phyloP scores from a whole-genome alignment of 306 rosid genomes.

The Mimosa bimucronata region DNA sequence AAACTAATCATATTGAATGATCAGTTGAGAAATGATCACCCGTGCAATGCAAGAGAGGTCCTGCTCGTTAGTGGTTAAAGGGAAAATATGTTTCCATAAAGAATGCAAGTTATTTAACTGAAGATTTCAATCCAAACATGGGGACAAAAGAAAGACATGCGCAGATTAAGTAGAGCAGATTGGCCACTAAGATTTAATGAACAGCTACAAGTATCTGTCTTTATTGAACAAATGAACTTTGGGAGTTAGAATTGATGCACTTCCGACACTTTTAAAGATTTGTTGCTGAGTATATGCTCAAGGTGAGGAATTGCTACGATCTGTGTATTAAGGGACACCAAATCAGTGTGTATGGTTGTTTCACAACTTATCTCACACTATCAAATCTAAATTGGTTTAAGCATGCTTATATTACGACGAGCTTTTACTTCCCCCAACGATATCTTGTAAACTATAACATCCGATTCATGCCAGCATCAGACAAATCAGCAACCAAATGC shows the following conservation, averaged over 20 bases:
- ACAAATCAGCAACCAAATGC: background rate
- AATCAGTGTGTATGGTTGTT: background rate
- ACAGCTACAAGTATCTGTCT: constrained; percentile 15
- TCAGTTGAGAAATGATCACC: too few species aligned
- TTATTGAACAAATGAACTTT: background rate
- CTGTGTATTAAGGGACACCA: background rate
- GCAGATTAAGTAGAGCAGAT: background rate
- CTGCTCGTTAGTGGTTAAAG: background rate
- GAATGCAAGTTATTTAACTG: background rate
- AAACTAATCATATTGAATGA: too few species aligned
- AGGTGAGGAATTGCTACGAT: constrained; percentile 1
- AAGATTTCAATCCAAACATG: constrained; percentile 17
- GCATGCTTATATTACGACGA: background rate
- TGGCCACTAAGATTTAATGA: background rate
- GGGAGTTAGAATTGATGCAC: constrained; percentile 9
- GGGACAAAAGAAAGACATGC: background rate
- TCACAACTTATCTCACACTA: background rate
- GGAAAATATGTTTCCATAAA: background rate
- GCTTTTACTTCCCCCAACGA: background rate
- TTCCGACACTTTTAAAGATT: background rate
- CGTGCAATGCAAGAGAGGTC: too few species aligned
- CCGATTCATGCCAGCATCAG: background rate
- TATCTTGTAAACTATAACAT: background rate
- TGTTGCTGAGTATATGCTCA: background rate
- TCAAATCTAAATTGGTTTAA: background rate